Evolutionary conservation across 1,284 basidiomycete genomes (phyloP).

Genomic region (Tetrapyrgos nigripes): DNA sequence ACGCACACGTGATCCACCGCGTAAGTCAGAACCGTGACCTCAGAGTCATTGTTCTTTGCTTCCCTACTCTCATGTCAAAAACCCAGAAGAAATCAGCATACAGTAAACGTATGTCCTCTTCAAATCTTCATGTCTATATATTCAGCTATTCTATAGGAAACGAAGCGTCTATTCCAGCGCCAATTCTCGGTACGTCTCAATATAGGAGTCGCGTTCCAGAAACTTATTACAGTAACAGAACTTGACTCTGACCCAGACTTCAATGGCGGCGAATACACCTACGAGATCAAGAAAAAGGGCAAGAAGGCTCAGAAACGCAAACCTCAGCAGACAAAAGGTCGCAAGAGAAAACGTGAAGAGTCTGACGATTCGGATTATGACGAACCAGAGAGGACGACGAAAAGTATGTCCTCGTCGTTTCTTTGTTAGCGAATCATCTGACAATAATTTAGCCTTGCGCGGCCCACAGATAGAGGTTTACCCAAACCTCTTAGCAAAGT

Average conservation of each 20-base stretch:
- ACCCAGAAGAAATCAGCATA: background rate
- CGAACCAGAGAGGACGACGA: background rate
- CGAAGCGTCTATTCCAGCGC: conserved; percentile 1
- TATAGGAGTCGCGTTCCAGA: background rate
- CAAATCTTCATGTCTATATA: background rate
- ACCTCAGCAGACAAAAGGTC: conserved; percentile 5
- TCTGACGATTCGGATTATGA: conserved; percentile 16
- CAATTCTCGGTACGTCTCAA: background rate
- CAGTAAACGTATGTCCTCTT: background rate
- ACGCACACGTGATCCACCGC: no score
- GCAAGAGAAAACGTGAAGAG: conserved; percentile 5
- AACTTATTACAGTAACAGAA: conserved; percentile 19
- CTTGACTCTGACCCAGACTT: conserved; percentile 66
- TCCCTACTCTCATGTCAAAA: background rate
- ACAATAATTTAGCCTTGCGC: background rate
- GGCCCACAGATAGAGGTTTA: background rate
- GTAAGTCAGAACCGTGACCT: no score
- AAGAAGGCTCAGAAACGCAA: conserved; percentile 30
- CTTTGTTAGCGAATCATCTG: no score
- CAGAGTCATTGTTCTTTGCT: no score
- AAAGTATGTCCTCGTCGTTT: background rate
- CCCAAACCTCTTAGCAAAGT: background rate
- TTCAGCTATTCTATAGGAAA: background rate
- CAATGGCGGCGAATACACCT: conserved; percentile 47
- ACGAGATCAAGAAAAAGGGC: conserved; percentile 39